Evolutionary conservation across 1,284 basidiomycete genomes (phyloP).

Genomic region (Cryptococcus wingfieldii): DNA sequence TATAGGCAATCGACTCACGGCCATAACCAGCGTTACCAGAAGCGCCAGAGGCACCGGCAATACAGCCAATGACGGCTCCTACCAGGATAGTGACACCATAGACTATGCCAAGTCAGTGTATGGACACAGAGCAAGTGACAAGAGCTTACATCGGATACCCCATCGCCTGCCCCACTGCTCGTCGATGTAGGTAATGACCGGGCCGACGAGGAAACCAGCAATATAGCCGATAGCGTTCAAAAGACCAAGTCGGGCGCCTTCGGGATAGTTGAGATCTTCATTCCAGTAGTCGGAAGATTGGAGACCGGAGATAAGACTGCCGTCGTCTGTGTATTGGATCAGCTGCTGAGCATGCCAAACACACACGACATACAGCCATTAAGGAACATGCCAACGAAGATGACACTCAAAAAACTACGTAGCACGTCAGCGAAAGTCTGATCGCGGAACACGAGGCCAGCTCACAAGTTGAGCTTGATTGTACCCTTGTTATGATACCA

Average conservation of each 20-base stretch:
- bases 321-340: constrained; percentile 36
- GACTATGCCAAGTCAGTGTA: constrained; percentile 22
- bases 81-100: constrained; percentile 46
- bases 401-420: constrained; percentile 46
- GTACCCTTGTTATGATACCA: constrained; percentile 47
- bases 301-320: constrained; percentile 46
- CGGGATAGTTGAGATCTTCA: constrained; percentile 40
- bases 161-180: constrained; percentile 45
- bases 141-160: constrained; percentile 47
- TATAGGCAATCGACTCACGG: constrained; percentile 19
- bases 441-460: background rate
- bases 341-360: background rate
- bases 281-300: constrained; percentile 48
- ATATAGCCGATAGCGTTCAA: constrained; percentile 46
- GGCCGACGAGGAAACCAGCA: constrained; percentile 45
- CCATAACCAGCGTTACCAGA: constrained; percentile 48
- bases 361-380: constrained; percentile 44
- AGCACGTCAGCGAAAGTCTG: constrained; percentile 3
- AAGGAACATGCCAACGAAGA: constrained; percentile 49
- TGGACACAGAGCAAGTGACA: no score
- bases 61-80: constrained; percentile 45
- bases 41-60: constrained; percentile 39
- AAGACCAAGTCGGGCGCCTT: constrained; percentile 37
- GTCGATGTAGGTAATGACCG: constrained; percentile 47
- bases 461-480: constrained; percentile 50